Conservation (phyloP, 257 asterid species). For the Petrea volubilis region DNA sequence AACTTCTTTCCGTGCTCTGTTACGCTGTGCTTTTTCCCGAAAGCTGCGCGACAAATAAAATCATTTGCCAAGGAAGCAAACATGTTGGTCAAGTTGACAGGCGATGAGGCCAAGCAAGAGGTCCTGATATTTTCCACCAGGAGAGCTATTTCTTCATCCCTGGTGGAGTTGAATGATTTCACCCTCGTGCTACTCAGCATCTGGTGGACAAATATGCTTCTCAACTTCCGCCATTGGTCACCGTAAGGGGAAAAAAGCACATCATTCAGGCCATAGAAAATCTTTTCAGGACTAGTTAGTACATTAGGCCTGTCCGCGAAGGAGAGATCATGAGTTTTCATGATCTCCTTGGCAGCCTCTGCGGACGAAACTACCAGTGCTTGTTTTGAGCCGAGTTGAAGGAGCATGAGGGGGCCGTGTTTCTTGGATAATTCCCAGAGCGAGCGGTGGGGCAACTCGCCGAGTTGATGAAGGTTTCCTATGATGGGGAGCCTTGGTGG, state of each 20-base stretch:
- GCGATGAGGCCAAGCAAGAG: not conserved
- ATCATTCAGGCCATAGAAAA: slow-evolving; percentile 25
- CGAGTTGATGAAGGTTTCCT: slow-evolving; percentile 44
- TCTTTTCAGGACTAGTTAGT: not conserved
- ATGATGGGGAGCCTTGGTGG: slow-evolving; percentile 38
- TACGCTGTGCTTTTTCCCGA: slow-evolving; percentile 27
- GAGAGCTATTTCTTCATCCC: slow-evolving; percentile 24
- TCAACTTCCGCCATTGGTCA: slow-evolving; percentile 25
- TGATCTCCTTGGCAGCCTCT: slow-evolving; percentile 11
- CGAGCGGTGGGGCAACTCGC: slow-evolving; percentile 22
- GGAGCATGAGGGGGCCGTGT: slow-evolving; percentile 38
- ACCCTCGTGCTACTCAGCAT: slow-evolving; percentile 17
- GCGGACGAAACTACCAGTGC: slow-evolving; percentile 35
- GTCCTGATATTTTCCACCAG: slow-evolving; percentile 9
- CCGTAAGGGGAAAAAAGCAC: slow-evolving; percentile 24
- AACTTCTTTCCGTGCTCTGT: not conserved
- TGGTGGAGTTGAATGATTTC: slow-evolving; percentile 11
- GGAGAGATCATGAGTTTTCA: slow-evolving; percentile 24
- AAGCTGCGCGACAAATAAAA: slow-evolving; percentile 15
- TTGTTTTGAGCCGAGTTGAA: slow-evolving; percentile 29
- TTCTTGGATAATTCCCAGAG: slow-evolving; percentile 21
- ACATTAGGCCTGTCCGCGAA: slow-evolving; percentile 20
- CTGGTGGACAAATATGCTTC: slow-evolving; percentile 17
- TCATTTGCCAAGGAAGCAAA: slow-evolving; percentile 11
- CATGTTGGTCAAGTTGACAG: slow-evolving; percentile 23